phyloP scores from a whole-genome alignment of 768 basidiomycete species.

The Tricholoma hemisulphureum region DNA sequence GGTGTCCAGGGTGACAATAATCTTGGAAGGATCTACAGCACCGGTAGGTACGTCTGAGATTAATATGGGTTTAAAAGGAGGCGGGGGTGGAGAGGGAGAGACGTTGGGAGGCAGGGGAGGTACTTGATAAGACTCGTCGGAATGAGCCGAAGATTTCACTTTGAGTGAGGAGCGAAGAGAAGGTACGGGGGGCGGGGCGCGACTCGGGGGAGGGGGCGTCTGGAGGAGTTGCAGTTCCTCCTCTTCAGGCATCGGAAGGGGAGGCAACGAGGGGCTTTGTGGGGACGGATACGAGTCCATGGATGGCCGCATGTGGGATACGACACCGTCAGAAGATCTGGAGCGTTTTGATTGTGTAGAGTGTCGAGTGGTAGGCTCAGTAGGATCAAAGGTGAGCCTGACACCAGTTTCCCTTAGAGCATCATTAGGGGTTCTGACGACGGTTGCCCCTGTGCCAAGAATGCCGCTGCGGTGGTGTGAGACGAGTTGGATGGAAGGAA shows the following conservation, averaged over 20 bases:
- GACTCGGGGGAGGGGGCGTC: conserved; percentile 34
- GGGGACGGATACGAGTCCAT: conserved; percentile 25
- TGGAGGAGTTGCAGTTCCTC: conserved; percentile 30
- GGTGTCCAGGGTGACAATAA: conserved; percentile 74
- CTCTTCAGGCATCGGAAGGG: conserved; percentile 42
- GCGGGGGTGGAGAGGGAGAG: conserved; percentile 41
- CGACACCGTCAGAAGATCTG: conserved; percentile 8
- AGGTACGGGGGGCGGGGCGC: conserved; percentile 19
- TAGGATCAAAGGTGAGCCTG: conserved; percentile 35
- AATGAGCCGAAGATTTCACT: conserved; percentile 30
- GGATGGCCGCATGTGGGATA: conserved; percentile 7
- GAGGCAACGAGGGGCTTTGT: conserved; percentile 55
- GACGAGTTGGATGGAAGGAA: conserved; percentile 39
- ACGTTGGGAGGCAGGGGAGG: conserved; percentile 50
- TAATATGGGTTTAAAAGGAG: conserved; percentile 66
- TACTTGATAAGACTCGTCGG: conserved; percentile 43
- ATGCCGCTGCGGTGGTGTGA: conserved; percentile 43
- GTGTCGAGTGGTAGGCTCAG: conserved; percentile 5
- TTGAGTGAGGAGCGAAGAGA: conserved; percentile 41
- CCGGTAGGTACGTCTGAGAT: conserved; percentile 54
- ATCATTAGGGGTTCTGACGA: conserved; percentile 80
- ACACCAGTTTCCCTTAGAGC: conserved; percentile 57
- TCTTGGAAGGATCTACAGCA: conserved; percentile 52
- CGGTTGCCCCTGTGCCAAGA: conserved; percentile 69
- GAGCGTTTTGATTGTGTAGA: conserved; percentile 7